These are phyloP conservation scores for Penicillium nordicum DNA, from an alignment of 2,329 filamentous ascomycete genomes.

Conservation along the genomic window DNA sequence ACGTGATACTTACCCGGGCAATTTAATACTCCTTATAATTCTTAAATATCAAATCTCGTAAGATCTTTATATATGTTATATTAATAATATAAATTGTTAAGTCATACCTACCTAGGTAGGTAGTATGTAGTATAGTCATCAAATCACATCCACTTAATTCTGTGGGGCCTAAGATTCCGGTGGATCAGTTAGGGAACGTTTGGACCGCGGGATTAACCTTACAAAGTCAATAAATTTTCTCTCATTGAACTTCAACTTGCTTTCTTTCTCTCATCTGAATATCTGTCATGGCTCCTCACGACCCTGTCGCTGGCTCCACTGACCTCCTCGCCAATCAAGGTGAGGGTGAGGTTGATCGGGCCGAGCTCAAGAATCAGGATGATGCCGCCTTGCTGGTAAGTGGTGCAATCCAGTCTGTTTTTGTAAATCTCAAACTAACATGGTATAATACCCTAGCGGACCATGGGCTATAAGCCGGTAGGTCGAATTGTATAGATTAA, in stretches of 20 bases:
- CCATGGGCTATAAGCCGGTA: constrained; percentile 56
- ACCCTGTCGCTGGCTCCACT: constrained; percentile 24
- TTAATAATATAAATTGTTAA: not conserved
- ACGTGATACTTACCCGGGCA: not conserved
- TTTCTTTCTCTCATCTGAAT: not conserved
- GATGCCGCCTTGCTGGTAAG: constrained; percentile 39
- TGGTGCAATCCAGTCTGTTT: constrained; percentile 1
- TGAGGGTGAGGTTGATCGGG: constrained; percentile 27
- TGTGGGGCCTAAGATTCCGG: not conserved
- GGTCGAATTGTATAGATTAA: constrained; percentile 16
- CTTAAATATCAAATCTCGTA: not conserved
- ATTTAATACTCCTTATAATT: not conserved
- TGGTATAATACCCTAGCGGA: constrained; percentile 36
- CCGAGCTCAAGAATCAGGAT: constrained; percentile 28
- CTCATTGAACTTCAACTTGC: not conserved
- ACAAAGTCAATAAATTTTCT: constrained; percentile 15
- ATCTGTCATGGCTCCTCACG: constrained; percentile 13
- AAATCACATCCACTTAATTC: not conserved
- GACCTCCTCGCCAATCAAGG: constrained; percentile 11
- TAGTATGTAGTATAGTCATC: not conserved
- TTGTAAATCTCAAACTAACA: constrained; percentile 11
- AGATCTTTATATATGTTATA: not conserved
- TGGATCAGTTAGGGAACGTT: not conserved
- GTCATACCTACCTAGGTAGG: not conserved
- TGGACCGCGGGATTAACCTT: constrained; percentile 1